Evolutionary conservation across 106 monocot genomes (phyloP), one percentile per base, ranked within the genome.

Genomic region (Triglochin maritima): DNA sequence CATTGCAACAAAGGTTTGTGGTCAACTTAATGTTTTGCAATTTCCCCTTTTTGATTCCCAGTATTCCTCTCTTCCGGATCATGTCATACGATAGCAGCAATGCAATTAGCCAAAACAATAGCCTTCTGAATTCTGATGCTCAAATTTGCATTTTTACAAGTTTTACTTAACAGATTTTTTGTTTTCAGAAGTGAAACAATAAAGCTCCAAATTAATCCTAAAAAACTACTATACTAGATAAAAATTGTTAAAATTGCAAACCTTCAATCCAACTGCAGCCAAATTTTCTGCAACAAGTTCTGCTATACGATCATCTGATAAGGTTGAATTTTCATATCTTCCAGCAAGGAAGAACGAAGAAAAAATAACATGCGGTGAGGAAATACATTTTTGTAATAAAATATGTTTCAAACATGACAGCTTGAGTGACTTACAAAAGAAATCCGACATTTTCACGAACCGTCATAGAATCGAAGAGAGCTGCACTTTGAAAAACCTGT

Each of bases 381-480:
- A 70, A 72, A 53, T 6, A 7, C 14, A 44, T 60, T 72, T 58
- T 46, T 56, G 12, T 69, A 48, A 50, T 41, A 44, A 70, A 46
- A 68, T 43, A 62, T 29, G 44, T 4, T 50, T 45, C 51, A 8
- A 59, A 48, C 49, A 74, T 45, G 65, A 63, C 54, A 63, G 9
- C 3, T 46, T 47, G 54, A 17, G 47, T 71, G 57, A 59, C 90
- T 91, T 91, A 98, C 91, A 98, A 68, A 72, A 84, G 86, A 75
- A 98, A 98, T 55, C 91, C 96, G 71, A 91, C 96, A 84, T 91
- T 98, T 81, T 98, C 96, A 84, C 84, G 91, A 69, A 98, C 88
- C n/a, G 85, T 84, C 60, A 98, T 77, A 46, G 91, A 98, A 88
- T 98, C 96, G 79, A 98, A 98, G 54, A 98, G 86, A 4, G 96